A percentile compares a stretch with the other conserved stretches of the same genome.
These are phyloP conservation scores for Heliamphora exappendiculata DNA, from an alignment of 148 eudicot species.

Conservation along the genomic window DNA sequence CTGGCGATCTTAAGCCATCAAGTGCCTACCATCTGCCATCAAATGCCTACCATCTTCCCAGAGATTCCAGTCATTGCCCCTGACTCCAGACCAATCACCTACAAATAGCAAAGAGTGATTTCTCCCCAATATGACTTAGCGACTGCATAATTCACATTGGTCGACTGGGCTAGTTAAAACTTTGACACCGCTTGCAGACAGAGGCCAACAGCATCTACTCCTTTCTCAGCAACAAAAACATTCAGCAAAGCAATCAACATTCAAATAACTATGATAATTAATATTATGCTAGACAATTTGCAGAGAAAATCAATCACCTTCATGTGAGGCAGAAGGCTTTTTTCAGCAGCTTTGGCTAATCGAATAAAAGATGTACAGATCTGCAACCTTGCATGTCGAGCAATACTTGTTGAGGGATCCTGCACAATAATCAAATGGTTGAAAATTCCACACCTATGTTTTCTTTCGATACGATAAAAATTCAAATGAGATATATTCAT, in stretches of 20 bases:
- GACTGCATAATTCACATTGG: not conserved
- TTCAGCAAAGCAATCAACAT: not conserved
- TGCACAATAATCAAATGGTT: constrained; percentile 24
- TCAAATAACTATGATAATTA: not conserved
- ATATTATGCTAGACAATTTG: not conserved
- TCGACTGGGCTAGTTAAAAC: not conserved
- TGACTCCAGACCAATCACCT: no score
- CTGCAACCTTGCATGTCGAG: constrained; percentile 96
- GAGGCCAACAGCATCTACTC: not conserved
- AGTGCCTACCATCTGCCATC: no score
- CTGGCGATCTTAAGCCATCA: no score
- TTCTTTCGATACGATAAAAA: not conserved
- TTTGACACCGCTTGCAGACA: not conserved
- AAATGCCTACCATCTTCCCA: no score
- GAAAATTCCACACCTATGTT: not conserved
- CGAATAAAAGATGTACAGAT: constrained; percentile 95
- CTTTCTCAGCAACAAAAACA: not conserved
- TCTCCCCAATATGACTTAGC: not conserved
- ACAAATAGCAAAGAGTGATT: not conserved
- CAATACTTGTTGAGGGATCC: constrained; percentile 85
- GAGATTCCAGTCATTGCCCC: no score
- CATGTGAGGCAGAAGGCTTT: constrained; percentile 93
- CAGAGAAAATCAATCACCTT: constrained; percentile 44
- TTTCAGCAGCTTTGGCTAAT: constrained; percentile 81
- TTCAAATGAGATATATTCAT: not conserved